phyloP scores from a whole-genome alignment of 2,329 filamentous ascomycete genomes.

The Penicillium hesseltinei region DNA sequence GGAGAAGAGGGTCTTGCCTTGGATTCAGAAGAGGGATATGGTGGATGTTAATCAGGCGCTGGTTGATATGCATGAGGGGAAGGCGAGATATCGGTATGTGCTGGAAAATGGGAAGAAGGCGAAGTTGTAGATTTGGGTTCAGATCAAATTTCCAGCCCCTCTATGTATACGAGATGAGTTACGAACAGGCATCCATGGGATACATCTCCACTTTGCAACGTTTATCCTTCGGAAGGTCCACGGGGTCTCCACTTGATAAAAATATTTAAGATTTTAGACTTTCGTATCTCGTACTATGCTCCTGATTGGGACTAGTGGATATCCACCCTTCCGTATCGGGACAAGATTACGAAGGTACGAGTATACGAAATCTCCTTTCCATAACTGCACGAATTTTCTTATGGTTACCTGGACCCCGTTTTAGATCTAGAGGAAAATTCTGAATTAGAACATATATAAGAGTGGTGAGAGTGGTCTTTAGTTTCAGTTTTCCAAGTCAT shows the following conservation, averaged over 20 bases:
- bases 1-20: slow-evolving; percentile 43
- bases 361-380: not conserved
- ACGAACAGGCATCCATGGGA: too few relatives aligned
- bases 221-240: not conserved
- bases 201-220: not conserved
- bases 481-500: not conserved
- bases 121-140: slow-evolving; percentile 24
- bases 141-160: not conserved
- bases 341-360: not conserved
- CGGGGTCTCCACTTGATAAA: not conserved
- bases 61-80: slow-evolving; percentile 46
- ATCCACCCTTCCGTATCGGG: not conserved
- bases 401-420: not conserved
- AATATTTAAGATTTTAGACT: not conserved
- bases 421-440: not conserved
- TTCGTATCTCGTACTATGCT: not conserved
- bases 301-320: accelerated
- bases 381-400: not conserved
- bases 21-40: slow-evolving; percentile 45
- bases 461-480: not conserved
- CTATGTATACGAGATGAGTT: not conserved
- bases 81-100: slow-evolving; percentile 49
- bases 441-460: not conserved
- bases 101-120: slow-evolving; percentile 41
- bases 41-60: slow-evolving; percentile 44